Base-by-base conservation (phyloP, 345 rosid species). In the Rubroshorea leprosula region DNA sequence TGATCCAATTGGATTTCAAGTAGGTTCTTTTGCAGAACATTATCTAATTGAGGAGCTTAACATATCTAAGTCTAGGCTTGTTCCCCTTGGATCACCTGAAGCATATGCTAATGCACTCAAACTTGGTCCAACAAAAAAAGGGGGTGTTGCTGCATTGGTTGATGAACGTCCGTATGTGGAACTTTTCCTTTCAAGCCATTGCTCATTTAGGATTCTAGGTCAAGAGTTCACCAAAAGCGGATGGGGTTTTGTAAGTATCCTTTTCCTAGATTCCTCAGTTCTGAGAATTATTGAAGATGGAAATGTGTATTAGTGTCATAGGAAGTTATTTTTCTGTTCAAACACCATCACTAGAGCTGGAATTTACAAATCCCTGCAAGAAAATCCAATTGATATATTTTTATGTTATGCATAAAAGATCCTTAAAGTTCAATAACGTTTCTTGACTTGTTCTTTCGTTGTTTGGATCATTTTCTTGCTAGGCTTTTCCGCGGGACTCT, bases 401-500 rank as follows among this genome's bases (percentile, higher is more conserved):
- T n/a, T n/a, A n/a, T n/a, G n/a, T n/a, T n/a, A n/a, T n/a, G n/a
- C n/a, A n/a, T n/a, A n/a, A n/a, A n/a, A n/a, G n/a, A n/a, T n/a
- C n/a, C n/a, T n/a, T n/a, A n/a, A n/a, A n/a, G n/a, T n/a, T n/a
- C n/a, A n/a, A n/a, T n/a, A n/a, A n/a, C n/a, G n/a, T n/a, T 3
- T 27, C 31, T 25, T 58, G 31, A 50, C 18, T 19, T 3, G 4
- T 64, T 23, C 9, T 55, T 51, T 31, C 25, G 18, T 64, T 12
- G n/a, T 38, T 46, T 57, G 50, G 31, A 13, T 39, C 20, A 51
- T 50, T 20, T 41, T 60, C 58, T 24, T 38, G 2, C 31, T 51
- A 92, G 98, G 99, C 84, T 46, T 93, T 93, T 78, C 97, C 90
- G 3, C 81, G 94, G 57, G 97, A 93, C 76, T 89, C 94, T 58